Percentiles rank a stretch among this genome's conserved stretches.
These are phyloP conservation scores for Bombardia bombarda DNA, from an alignment of 495 filamentous ascomycete genomes.

Conservation along the genomic window DNA sequence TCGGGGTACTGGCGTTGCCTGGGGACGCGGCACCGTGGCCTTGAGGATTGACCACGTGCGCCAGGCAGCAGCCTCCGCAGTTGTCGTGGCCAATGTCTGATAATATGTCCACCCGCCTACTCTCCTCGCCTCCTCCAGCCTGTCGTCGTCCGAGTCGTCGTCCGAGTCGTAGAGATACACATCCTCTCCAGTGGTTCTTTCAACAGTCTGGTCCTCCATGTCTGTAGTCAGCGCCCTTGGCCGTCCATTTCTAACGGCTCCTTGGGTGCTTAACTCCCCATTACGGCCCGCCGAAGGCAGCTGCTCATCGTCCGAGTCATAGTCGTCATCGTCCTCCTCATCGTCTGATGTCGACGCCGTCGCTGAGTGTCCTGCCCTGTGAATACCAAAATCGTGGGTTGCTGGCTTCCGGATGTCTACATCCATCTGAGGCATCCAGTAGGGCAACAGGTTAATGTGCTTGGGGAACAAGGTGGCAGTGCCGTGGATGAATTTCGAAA, in stretches of 20 bases:
- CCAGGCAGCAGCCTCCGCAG: constrained; percentile 21
- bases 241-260: constrained; percentile 31
- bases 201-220: constrained; percentile 39
- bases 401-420: constrained; percentile 92
- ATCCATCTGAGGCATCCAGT: constrained; percentile 98
- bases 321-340: constrained; percentile 52
- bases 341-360: constrained; percentile 73
- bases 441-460: constrained; percentile 84
- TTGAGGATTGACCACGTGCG: constrained; percentile 38
- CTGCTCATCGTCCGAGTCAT: constrained; percentile 49
- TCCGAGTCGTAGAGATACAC: constrained; percentile 95
- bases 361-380: constrained; percentile 63
- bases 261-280: constrained; percentile 26
- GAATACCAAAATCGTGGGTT: constrained; percentile 80
- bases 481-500: constrained; percentile 98
- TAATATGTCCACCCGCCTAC: constrained; percentile 67
- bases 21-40: constrained; percentile 50
- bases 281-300: constrained; percentile 12
- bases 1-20: constrained; percentile 50
- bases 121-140: constrained; percentile 62
- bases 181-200: constrained; percentile 43
- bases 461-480: constrained; percentile 78
- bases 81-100: constrained; percentile 38
- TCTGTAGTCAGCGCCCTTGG: constrained; percentile 29
- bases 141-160: constrained; percentile 62